Conservation (phyloP, 2,329 filamentous ascomycete genomes). For the Neonectria faginata region DNA sequence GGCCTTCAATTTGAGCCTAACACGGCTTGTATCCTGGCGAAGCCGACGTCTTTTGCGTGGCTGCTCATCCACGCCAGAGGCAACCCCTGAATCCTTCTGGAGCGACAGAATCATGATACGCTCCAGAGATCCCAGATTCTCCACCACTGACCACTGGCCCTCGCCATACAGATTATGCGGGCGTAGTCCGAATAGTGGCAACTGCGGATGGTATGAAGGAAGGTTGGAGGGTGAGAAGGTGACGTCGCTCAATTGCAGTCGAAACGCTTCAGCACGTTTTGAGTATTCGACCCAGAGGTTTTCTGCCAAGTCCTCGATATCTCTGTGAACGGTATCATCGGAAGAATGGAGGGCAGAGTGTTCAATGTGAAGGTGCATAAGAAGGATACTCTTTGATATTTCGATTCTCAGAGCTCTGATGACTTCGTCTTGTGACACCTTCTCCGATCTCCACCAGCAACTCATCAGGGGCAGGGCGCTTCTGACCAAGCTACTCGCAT, state of each 20-base stretch:
- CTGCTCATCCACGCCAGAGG: slow-evolving; percentile 54
- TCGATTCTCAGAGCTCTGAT: slow-evolving; percentile 77
- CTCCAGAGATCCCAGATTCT: slow-evolving; percentile 70
- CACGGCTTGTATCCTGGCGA: slow-evolving; percentile 56
- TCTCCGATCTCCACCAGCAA: slow-evolving; percentile 82
- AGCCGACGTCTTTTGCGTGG: slow-evolving; percentile 65
- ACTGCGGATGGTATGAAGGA: slow-evolving; percentile 58
- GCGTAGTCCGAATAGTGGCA: slow-evolving; percentile 65
- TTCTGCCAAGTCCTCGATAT: slow-evolving; percentile 75
- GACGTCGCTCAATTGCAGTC: slow-evolving; percentile 83
- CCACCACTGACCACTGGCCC: slow-evolving; percentile 70
- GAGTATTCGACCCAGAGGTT: slow-evolving; percentile 83
- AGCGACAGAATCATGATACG: slow-evolving; percentile 53
- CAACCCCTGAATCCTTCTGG: slow-evolving; percentile 40
- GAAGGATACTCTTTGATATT: slow-evolving; percentile 78
- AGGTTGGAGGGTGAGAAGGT: slow-evolving; percentile 63
- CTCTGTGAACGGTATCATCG: slow-evolving; percentile 54
- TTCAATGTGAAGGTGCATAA: slow-evolving; percentile 73
- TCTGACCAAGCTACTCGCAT: slow-evolving; percentile 70
- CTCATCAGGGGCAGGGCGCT: slow-evolving; percentile 77
- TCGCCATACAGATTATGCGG: slow-evolving; percentile 66
- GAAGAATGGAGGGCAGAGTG: slow-evolving; percentile 61
- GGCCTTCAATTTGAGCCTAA: slow-evolving; percentile 62
- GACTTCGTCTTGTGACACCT: slow-evolving; percentile 69
- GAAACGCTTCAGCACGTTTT: slow-evolving; percentile 75